Base-by-base conservation (phyloP, 2,329 filamentous ascomycete species). In the Curvularia sp. region DNA sequence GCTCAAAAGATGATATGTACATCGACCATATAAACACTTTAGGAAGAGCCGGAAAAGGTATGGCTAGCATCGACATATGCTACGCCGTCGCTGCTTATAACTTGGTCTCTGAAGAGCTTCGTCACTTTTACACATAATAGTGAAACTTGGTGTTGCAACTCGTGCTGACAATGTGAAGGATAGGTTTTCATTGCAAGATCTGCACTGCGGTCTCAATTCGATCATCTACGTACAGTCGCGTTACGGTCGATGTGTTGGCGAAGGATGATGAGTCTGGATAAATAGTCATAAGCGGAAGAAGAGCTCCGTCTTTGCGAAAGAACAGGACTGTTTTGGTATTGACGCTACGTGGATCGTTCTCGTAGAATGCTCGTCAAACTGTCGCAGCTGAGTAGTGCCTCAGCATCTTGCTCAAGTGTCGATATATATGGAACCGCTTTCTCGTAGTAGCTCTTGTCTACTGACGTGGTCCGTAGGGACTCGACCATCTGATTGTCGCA, bases 41-140 rank as follows among this genome's bases (percentile, higher is more conserved):
- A 82, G 80, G 80, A 82, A 82, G 80, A 82, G 80, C 80, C 80
- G 80, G 78, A 82, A 80, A 80, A 82, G 79, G 78, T 76, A 81
- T 77, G 77, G 77, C 77, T 76, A 75, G 79, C 75, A 81, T 81
- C 79, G 79, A 77, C 78, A 81, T 72, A 81, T 80, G 74, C 74
- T 76, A 72, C 73, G 77, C 75, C 70, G 79, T 81, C 80, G 79
- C 75, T 82, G 80, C 79, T 82, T 82, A 82, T 77, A 80, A 76
- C 65, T 71, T 73, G 78, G 78, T 79, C 70, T 75, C 77, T 79
- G 77, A 80, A 64, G 70, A 77, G 70, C 68, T 39, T 41, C 18
- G 36, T 39, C 58, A 36, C 23, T 50, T 50, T 42, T 13, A 39
- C 42, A n/a, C 32, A 30, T 19, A 46, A 36, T 5, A 9, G 42